These are phyloP conservation scores for Sporothrix euskadiensis DNA, from an alignment of 2,329 filamentous ascomycete species.

Conservation along the genomic window DNA sequence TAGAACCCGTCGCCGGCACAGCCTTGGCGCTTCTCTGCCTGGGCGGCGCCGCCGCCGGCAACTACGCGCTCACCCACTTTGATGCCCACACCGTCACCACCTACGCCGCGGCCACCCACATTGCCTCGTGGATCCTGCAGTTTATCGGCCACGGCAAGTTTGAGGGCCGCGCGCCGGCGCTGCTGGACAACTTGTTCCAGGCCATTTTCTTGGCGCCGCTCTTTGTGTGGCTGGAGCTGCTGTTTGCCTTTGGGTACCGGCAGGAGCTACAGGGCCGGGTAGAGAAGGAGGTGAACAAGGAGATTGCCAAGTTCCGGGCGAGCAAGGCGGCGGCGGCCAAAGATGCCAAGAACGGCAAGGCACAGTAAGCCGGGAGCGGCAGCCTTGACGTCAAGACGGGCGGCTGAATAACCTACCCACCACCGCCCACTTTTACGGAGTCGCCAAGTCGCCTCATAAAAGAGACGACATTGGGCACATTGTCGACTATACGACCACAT, in stretches of 20 bases:
- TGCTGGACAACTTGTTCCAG: constrained; percentile 89
- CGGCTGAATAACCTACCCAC: neutral
- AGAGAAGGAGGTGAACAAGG: constrained; percentile 70
- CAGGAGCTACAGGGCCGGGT: constrained; percentile 82
- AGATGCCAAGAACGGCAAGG: constrained; percentile 52
- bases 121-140: constrained; percentile 81
- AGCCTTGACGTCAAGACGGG: too few relatives aligned
- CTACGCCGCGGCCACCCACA: constrained; percentile 58
- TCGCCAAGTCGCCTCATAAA: neutral
- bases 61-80: constrained; percentile 67
- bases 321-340: constrained; percentile 52
- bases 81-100: constrained; percentile 57
- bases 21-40: constrained; percentile 75
- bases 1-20: constrained; percentile 89
- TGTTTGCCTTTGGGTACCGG: constrained; percentile 89
- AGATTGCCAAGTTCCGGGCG: constrained; percentile 72
- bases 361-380: constrained; percentile 41
- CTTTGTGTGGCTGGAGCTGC: constrained; percentile 93
- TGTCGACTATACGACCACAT: neutral
- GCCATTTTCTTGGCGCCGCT: constrained; percentile 90
- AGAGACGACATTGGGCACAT: neutral
- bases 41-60: constrained; percentile 70
- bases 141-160: constrained; percentile 90
- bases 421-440: neutral
- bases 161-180: constrained; percentile 81